Conservation (phyloP, 2,329 filamentous ascomycete genomes). For the Diaporthe vaccinii region DNA sequence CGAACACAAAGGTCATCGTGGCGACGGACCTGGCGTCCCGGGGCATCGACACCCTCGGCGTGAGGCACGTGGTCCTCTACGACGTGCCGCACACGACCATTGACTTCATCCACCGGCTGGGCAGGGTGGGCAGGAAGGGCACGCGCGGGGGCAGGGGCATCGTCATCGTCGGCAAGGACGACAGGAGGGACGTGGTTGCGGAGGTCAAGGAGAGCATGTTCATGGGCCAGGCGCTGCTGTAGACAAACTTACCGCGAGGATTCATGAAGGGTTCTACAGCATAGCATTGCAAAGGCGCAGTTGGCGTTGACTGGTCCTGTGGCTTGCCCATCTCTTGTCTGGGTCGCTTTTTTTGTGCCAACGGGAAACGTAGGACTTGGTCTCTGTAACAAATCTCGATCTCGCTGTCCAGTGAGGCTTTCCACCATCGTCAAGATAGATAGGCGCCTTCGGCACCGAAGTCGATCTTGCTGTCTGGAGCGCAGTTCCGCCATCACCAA, state of each 20-base stretch:
- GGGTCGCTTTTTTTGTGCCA: background rate
- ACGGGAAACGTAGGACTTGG: background rate
- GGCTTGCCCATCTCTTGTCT: slow-evolving; percentile 2
- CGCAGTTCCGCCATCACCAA: background rate
- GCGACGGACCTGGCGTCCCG: slow-evolving; percentile 93
- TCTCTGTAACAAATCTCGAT: background rate
- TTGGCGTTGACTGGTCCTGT: background rate
- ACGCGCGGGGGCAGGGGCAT: slow-evolving; percentile 90
- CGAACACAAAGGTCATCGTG: slow-evolving; percentile 90
- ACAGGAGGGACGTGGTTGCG: slow-evolving; percentile 89
- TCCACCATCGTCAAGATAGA: background rate
- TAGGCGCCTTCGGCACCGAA: background rate
- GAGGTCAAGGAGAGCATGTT: slow-evolving; percentile 94
- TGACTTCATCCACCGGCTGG: slow-evolving; percentile 97
- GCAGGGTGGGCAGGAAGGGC: slow-evolving; percentile 92
- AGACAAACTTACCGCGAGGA: slow-evolving; percentile 43
- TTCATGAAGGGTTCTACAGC: background rate
- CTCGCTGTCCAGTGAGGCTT: background rate
- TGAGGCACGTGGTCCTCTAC: slow-evolving; percentile 92
- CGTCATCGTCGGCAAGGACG: slow-evolving; percentile 89
- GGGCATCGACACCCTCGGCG: slow-evolving; percentile 93
- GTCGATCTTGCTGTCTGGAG: background rate
- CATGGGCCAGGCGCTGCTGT: slow-evolving; percentile 83
- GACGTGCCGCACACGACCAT: slow-evolving; percentile 98
- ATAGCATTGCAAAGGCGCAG: background rate